Percentiles rank a stretch among this genome's conserved stretches.
phyloP scores from a whole-genome alignment of 2,329 filamentous ascomycete species.

The Alternaria panax region DNA sequence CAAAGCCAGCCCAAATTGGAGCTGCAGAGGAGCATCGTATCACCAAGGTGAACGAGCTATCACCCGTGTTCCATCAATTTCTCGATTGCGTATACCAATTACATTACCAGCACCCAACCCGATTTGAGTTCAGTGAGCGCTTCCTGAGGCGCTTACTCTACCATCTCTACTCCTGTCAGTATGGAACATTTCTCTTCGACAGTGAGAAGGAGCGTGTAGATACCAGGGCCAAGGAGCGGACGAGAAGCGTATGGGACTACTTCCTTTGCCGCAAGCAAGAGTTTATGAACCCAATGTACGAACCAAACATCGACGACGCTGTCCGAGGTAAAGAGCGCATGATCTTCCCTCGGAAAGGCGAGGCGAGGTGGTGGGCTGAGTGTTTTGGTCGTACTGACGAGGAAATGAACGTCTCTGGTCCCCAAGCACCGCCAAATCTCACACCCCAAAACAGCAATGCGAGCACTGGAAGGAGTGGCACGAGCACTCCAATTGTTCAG shows the following conservation, averaged over 20 bases:
- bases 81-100: conserved; percentile 93
- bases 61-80: conserved; percentile 97
- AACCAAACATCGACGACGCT: conserved; percentile 77
- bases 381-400: conserved; percentile 84
- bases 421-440: conserved; percentile 34
- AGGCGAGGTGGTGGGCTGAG: conserved; percentile 94
- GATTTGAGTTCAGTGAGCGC: conserved; percentile 96
- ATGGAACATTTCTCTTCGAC: conserved; percentile 95
- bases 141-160: conserved; percentile 90
- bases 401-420: conserved; percentile 80
- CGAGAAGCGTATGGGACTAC: conserved; percentile 93
- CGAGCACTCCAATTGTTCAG: conserved; percentile 36
- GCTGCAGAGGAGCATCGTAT: conserved; percentile 67
- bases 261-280: conserved; percentile 82
- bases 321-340: conserved; percentile 81
- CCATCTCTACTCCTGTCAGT: conserved; percentile 94
- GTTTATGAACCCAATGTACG: conserved; percentile 84
- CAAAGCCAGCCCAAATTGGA: conserved; percentile 47
- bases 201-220: conserved; percentile 87
- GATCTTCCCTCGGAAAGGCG: conserved; percentile 76
- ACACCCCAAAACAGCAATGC: conserved; percentile 40
- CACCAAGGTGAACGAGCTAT: conserved; percentile 88
- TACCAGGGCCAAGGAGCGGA: conserved; percentile 71
- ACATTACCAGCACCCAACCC: conserved; percentile 80
- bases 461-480: conserved; percentile 34